Evolutionary conservation across 495 filamentous ascomycete genomes (phyloP), one percentile per base, ranked within the genome.

Genomic region (Tuber melanosporum): DNA sequence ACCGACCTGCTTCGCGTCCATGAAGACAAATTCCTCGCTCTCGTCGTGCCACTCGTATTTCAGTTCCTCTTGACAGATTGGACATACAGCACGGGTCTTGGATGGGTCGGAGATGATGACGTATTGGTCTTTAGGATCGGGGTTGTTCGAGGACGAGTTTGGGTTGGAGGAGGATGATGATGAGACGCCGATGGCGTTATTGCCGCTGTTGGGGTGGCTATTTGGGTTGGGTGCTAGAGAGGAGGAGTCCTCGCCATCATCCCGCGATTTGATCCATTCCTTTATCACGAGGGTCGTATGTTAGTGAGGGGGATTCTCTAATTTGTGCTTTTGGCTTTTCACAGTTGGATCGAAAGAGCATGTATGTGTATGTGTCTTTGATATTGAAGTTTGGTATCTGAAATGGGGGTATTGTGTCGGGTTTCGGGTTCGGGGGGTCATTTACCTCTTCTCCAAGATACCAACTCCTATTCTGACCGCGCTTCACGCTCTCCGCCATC

Each of bases 11-110:
- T 92, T 86, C 0, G 95, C 92, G 84, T 99, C 95, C 86, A 92
- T 92, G 93, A 96, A 99, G 45, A 99, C 97, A 87, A 94, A 98
- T 77, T 98, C 94, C 84, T 98, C 93, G 32, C 90, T 92, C 77
- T 95, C 93, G 78, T 97, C 93, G 26, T 93, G 91, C 92, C 93
- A 98, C 49, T 87, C 87, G 77, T 90, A 94, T 84, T 95, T 91
- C 75, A 98, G 97, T 79, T 91, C 91, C 85, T 99, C 95, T 84
- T 97, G 94, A 84, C 95, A 98, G 79, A 99, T 95, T 46, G 93
- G 92, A 80, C 95, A 99, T 5, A 91, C 88, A 42, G 87, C 89
- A 78, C 91, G 92, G 26, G 90, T 89, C 46, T 92, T 85, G 6
- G 87, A 86, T 39, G 91, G 89, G 80, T 94, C 92, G 73, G 94